Evolutionary conservation across 371 early-diverging fungal genomes (phyloP), one percentile per base, ranked within the genome.

Genomic region (Nematocida sp.): DNA sequence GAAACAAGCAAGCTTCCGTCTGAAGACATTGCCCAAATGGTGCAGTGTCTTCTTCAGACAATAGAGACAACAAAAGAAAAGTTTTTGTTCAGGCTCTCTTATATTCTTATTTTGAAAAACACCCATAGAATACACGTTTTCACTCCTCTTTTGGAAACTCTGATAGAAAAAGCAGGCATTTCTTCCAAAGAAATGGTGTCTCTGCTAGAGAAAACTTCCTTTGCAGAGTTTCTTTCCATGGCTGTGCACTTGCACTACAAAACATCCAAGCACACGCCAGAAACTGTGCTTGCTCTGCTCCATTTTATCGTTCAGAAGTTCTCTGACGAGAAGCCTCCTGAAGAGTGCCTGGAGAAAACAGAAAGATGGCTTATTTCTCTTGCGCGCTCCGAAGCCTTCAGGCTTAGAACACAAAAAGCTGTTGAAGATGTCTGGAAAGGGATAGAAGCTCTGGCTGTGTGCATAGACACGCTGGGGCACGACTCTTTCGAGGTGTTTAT

Each of bases 401-500:
- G 46, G 46, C 32, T 37, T 15, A 17, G 32, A 58, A 57, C 56
- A 31, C 38, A 43, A 36, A 60, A 57, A 32, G 43, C 38, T 17
- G 32, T 57, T 17, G 17, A 17, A n/a, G 29, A 41, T 49, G 45
- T 60, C 11, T 57, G 56, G 56, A 23, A 46, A 1, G 37, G 31
- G 5, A 46, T 70, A 37, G 74, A 70, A 31, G 51, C 25, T 11
- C 2, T 70, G 3, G 15, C 74, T 0, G 32, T 70, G 31, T 11
- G n/a, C 25, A 2, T 70, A 37, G 74, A 70, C 29, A 29, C 41
- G 1, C 0, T 36, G 5, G 74, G 74, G 27, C 50, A 45, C 46
- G 74, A 70, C 46, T 45, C 46, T 0, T 70, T 70, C 52, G 74
- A 70, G 32, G 41, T 70, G 11, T 70, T 70, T 25, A 70, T 70